phyloP scores from a whole-genome alignment of 257 asterid species.

The Parsonsia alboflavescens region DNA sequence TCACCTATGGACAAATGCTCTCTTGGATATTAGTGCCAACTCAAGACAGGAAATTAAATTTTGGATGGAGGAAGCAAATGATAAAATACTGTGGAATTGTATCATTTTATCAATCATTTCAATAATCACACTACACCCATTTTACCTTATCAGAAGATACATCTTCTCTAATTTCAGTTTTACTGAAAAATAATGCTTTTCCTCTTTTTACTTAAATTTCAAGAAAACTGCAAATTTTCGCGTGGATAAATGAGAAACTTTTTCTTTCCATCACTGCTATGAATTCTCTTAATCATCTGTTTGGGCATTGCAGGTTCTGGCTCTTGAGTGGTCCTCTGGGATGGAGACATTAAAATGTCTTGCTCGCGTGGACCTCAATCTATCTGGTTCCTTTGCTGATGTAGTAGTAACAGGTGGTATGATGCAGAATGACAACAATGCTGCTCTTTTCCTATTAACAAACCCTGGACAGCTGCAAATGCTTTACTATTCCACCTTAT shows the following conservation, averaged over 20 bases:
- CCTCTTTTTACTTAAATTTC: neutral
- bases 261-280: neutral
- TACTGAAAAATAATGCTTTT: neutral
- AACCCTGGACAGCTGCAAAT: constrained; percentile 67
- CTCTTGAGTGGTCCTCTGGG: constrained; percentile 77
- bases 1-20: neutral
- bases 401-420: constrained; percentile 53
- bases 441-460: constrained; percentile 57
- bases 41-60: neutral
- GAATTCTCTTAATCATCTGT: constrained; percentile 11
- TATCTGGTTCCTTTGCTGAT: constrained; percentile 80
- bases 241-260: neutral
- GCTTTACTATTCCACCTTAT: constrained; percentile 40
- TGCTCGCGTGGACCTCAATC: constrained; percentile 65
- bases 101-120: neutral
- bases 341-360: constrained; percentile 61
- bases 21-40: neutral
- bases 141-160: neutral
- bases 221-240: neutral
- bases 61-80: neutral
- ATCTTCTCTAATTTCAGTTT: neutral
- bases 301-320: constrained; percentile 52
- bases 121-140: neutral
- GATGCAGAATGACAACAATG: constrained; percentile 33
- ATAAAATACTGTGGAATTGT: neutral